These are phyloP conservation scores for Psophocarpus tetragonolobus DNA, from an alignment of 306 rosid species.

Conservation along the genomic window DNA sequence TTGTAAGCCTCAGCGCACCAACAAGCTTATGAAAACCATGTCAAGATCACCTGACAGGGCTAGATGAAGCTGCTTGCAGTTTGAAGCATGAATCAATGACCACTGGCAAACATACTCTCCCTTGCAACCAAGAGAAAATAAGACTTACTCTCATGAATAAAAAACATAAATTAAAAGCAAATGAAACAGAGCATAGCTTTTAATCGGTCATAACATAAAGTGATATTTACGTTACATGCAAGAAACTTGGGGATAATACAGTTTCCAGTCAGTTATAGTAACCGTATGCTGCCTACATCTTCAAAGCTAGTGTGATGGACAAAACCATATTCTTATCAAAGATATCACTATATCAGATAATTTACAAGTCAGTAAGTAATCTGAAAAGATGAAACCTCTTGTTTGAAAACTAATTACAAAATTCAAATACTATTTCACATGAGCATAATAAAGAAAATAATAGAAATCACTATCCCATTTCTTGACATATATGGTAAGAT, in stretches of 20 bases:
- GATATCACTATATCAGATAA: conserved; percentile 26
- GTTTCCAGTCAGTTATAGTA: conserved; percentile 23
- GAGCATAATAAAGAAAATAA: too few relatives aligned
- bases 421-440: conserved; percentile 8
- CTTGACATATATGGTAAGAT: too few relatives aligned
- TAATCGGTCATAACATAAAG: conserved; percentile 26
- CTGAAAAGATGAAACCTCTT: conserved; percentile 33
- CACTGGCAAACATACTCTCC: background rate
- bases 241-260: conserved; percentile 31
- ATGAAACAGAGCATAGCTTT: conserved; percentile 10
- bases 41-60: background rate
- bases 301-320: conserved; percentile 30
- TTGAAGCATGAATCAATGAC: background rate
- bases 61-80: background rate
- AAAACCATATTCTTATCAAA: conserved; percentile 30
- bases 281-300: conserved; percentile 17
- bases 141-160: background rate
- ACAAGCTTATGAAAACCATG: background rate
- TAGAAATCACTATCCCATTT: too few relatives aligned
- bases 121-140: background rate
- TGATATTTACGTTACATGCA: conserved; percentile 34
- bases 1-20: background rate
- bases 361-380: conserved; percentile 29
- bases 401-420: conserved; percentile 44
- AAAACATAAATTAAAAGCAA: conserved; percentile 3